A percentile compares a stretch with the other conserved stretches of the same genome.
These are phyloP conservation scores for Daldinia eschscholtzii DNA, from an alignment of 2,329 filamentous ascomycete genomes.

Conservation along the genomic window DNA sequence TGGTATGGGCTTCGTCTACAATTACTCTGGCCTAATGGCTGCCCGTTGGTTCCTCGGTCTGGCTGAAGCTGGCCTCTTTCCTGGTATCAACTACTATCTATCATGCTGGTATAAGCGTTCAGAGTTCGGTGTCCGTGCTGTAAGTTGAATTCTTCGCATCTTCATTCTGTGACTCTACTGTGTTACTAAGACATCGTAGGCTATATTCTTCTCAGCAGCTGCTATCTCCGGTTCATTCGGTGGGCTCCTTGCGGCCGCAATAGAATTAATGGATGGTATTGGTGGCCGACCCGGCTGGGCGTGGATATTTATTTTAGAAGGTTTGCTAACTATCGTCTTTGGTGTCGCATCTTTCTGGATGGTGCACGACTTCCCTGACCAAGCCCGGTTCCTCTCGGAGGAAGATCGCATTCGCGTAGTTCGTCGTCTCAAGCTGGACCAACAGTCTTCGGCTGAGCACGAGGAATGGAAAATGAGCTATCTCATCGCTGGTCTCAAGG, in stretches of 20 bases:
- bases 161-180: not conserved
- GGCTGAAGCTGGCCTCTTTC: conserved; percentile 80
- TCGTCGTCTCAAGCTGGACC: conserved; percentile 76
- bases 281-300: conserved; percentile 69
- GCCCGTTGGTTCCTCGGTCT: conserved; percentile 79
- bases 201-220: conserved; percentile 87
- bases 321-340: conserved; percentile 76
- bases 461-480: conserved; percentile 81
- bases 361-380: conserved; percentile 85
- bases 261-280: conserved; percentile 76
- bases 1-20: conserved; percentile 74
- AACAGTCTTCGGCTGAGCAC: conserved; percentile 79
- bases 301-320: conserved; percentile 79
- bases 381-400: conserved; percentile 77
- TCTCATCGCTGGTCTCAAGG: conserved; percentile 77
- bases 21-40: conserved; percentile 74
- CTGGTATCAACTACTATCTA: conserved; percentile 83
- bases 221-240: conserved; percentile 84
- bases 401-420: conserved; percentile 79
- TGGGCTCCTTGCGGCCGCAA: conserved; percentile 78
- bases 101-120: conserved; percentile 86
- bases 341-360: conserved; percentile 79
- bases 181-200: conserved; percentile 51
- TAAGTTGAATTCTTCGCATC: conserved; percentile 45
- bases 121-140: conserved; percentile 82